Evolutionary conservation across 495 filamentous ascomycete species (phyloP).

Genomic region (Venustampulla echinocandica): DNA sequence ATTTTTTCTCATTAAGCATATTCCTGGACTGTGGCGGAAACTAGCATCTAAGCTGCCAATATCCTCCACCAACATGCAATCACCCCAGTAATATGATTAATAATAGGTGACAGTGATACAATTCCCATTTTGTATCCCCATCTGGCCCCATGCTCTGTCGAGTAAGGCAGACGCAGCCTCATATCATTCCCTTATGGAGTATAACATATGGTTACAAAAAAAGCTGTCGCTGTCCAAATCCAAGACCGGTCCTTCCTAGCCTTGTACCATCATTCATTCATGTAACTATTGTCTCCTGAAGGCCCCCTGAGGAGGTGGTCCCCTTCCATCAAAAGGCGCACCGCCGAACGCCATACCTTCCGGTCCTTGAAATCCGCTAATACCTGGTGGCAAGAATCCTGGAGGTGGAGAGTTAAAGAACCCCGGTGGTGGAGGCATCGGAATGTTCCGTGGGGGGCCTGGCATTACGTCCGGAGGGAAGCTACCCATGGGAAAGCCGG

Average conservation of each 20-base stretch:
- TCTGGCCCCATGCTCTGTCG: neutral
- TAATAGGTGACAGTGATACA: neutral
- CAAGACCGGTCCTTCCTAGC: neutral
- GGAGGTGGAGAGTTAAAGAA: conserved; percentile 35
- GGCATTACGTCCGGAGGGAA: conserved; percentile 37
- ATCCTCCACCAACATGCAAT: neutral
- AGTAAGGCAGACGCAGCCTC: no score
- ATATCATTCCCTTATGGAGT: no score
- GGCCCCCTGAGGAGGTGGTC: conserved; percentile 28
- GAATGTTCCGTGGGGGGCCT: conserved; percentile 22
- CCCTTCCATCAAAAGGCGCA: conserved; percentile 37
- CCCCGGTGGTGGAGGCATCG: conserved; percentile 30
- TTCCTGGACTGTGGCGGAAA: neutral
- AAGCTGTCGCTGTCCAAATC: no score
- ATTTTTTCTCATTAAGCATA: neutral
- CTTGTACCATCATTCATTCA: neutral
- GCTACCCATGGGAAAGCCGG: conserved; percentile 27
- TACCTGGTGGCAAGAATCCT: conserved; percentile 24
- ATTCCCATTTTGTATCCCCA: neutral
- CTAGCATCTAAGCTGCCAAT: neutral
- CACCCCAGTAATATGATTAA: neutral
- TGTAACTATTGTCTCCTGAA: conserved; percentile 17
- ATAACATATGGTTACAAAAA: conserved; percentile 2
- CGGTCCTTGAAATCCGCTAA: conserved; percentile 38
- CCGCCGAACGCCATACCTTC: conserved; percentile 31